A percentile compares a stretch with the other conserved stretches of the same genome.
Evolutionary conservation across 257 asterid genomes (phyloP).

Genomic region (Lycium ferocissimum): DNA sequence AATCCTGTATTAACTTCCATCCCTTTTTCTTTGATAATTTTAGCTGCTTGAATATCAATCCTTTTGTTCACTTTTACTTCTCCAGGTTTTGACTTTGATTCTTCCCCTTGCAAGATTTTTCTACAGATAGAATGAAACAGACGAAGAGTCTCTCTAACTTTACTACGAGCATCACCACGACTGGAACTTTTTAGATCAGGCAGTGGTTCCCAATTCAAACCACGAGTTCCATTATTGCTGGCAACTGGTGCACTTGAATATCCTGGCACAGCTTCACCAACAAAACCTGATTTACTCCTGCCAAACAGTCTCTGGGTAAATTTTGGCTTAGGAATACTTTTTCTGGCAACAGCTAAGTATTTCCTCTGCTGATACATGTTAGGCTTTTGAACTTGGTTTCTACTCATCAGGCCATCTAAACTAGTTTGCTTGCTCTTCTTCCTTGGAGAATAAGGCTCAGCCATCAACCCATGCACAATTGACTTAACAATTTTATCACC

Average conservation of each 20-base stretch:
- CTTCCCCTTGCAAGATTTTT: constrained; percentile 84
- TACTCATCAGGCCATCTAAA: constrained; percentile 39
- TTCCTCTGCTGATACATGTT: constrained; percentile 36
- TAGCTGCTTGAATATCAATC: constrained; percentile 66
- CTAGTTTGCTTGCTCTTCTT: constrained; percentile 44
- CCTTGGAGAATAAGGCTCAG: constrained; percentile 58
- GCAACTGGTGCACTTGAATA: constrained; percentile 38
- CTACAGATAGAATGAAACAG: constrained; percentile 61
- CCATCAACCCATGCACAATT: constrained; percentile 58
- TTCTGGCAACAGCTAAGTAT: constrained; percentile 42
- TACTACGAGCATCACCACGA: constrained; percentile 69
- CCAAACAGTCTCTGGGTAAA: background rate
- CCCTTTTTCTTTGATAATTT: constrained; percentile 51
- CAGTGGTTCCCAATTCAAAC: constrained; percentile 31
- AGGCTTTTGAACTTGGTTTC: constrained; percentile 28
- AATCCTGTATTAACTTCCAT: constrained; percentile 59
- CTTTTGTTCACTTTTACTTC: constrained; percentile 48
- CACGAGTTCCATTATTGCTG: constrained; percentile 34
- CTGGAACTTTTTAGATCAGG: constrained; percentile 50
- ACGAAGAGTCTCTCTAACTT: constrained; percentile 76
- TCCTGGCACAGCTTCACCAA: constrained; percentile 34
- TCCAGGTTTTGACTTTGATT: constrained; percentile 51
- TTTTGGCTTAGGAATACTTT: constrained; percentile 34
- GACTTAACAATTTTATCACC: constrained; percentile 27
- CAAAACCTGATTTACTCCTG: constrained; percentile 37